phyloP scores from a whole-genome alignment of 208 protist species.

The Naegleria gruberi region DNA sequence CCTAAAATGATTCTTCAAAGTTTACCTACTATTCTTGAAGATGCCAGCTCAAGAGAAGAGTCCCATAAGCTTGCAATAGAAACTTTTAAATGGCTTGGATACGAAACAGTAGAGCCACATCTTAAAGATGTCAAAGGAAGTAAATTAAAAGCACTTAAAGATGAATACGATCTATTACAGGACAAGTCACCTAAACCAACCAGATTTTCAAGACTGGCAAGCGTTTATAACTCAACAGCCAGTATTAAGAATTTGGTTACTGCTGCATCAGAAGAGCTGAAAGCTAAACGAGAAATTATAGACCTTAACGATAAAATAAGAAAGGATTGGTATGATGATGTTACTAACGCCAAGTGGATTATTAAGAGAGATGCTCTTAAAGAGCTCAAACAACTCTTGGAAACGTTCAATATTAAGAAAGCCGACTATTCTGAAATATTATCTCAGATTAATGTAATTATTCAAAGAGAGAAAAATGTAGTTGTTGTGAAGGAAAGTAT shows the following conservation, averaged over 20 bases:
- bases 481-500: background rate
- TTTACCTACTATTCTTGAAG: background rate
- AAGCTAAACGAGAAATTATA: background rate
- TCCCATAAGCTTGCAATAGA: background rate
- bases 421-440: background rate
- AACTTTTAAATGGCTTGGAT: background rate
- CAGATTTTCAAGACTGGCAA: background rate
- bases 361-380: background rate
- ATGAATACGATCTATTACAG: background rate
- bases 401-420: background rate
- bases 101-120: background rate
- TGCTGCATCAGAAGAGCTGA: background rate
- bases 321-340: background rate
- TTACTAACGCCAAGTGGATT: background rate
- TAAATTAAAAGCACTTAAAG: background rate
- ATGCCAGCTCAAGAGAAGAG: background rate
- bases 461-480: constrained; percentile 5
- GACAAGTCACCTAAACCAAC: background rate
- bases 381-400: background rate
- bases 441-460: background rate
- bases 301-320: background rate
- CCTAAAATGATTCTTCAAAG: background rate
- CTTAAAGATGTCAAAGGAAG: background rate
- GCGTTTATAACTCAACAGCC: background rate
- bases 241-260: background rate